Base-by-base conservation (phyloP, 805 yeast genomes). In the Metschnikowia vanudenii region DNA sequence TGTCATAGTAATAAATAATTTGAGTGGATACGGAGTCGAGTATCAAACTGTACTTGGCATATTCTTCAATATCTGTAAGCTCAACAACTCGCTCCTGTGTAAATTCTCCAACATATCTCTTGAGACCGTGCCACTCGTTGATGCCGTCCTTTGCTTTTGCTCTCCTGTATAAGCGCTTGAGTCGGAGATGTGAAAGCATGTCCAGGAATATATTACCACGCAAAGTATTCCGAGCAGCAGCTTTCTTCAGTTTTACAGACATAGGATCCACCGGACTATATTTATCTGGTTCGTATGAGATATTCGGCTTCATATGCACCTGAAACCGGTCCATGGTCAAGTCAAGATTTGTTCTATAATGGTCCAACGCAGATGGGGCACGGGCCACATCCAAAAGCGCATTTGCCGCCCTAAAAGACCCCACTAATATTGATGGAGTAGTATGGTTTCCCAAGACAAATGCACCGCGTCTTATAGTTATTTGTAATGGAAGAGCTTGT, bases 11-110 rank as follows among this genome's bases (percentile, higher is more conserved):
- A 56, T 86, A 86, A 5, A 73, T 67, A 1, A 88, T 33, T n/a
- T 74, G 67, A 0, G 82, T 71, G 4, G 61, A 61, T 0, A 79
- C 77, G 0, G 94, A 76, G 48, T 83, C 87, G 4, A 90, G 55
- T 1, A 94, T 63, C 39, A 80, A 78, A 7, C 94, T 79, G 51
- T 79, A 85, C 62, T 84, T 86, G 0, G 94, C 98, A 64, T 94
- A 94, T 59, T 94, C 97, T 17, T 53, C 54, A 22, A 53, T 47
- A 22, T 80, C 76, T 17, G 70, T 73, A 12, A 69, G 71, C 12
- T 61, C 65, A 10, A 62, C 43, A 11, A 59, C 45, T n/a, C 58
- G 55, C 11, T 67, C 71, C 4, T 58, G 68, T 12, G 54, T 53
- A 14, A 41, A 42, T 19, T 73, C 73, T 2, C 67, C 71, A n/a